phyloP scores from a whole-genome alignment of 1,284 basidiomycete species.

The Melanopsichium pennsylvanicum region DNA sequence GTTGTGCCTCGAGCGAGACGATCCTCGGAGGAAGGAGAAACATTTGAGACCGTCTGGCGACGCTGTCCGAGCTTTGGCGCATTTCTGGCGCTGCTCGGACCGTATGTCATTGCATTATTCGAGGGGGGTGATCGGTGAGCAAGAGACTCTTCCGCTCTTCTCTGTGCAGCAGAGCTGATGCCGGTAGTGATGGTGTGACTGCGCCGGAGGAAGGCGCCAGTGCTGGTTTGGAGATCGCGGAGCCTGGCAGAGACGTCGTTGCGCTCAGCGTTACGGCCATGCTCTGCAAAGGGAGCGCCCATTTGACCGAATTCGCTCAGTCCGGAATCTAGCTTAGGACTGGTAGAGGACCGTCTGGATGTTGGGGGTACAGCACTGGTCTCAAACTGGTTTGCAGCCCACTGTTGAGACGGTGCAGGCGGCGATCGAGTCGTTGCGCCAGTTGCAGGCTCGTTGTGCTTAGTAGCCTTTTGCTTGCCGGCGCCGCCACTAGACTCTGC shows the following conservation, averaged over 20 bases:
- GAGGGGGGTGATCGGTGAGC: slow-evolving; percentile 11
- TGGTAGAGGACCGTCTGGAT: slow-evolving; percentile 13
- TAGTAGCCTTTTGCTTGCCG: slow-evolving; percentile 1
- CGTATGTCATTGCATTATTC: slow-evolving; percentile 19
- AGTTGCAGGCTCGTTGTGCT: neutral
- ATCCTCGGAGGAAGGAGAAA: slow-evolving; percentile 17
- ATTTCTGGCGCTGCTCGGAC: slow-evolving; percentile 26
- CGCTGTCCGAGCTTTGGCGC: slow-evolving; percentile 23
- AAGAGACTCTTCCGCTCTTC: neutral
- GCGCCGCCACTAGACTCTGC: slow-evolving; percentile 25
- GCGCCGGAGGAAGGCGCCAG: slow-evolving; percentile 34
- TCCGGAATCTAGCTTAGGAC: slow-evolving; percentile 19
- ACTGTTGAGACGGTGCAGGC: neutral
- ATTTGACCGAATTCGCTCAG: slow-evolving; percentile 46
- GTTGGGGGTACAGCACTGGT: slow-evolving; percentile 5
- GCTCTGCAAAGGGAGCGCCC: slow-evolving; percentile 30
- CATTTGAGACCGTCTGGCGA: slow-evolving; percentile 39
- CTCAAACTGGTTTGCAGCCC: neutral
- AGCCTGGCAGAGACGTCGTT: slow-evolving; percentile 23
- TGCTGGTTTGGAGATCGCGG: slow-evolving; percentile 28
- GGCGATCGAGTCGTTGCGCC: slow-evolving; percentile 1
- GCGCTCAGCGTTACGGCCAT: slow-evolving; percentile 3
- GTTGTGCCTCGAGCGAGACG: slow-evolving; percentile 1
- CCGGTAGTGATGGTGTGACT: slow-evolving; percentile 32
- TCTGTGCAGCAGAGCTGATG: slow-evolving; percentile 9